phyloP scores from a whole-genome alignment of 1,284 basidiomycete species.

The Tilletia indica region DNA sequence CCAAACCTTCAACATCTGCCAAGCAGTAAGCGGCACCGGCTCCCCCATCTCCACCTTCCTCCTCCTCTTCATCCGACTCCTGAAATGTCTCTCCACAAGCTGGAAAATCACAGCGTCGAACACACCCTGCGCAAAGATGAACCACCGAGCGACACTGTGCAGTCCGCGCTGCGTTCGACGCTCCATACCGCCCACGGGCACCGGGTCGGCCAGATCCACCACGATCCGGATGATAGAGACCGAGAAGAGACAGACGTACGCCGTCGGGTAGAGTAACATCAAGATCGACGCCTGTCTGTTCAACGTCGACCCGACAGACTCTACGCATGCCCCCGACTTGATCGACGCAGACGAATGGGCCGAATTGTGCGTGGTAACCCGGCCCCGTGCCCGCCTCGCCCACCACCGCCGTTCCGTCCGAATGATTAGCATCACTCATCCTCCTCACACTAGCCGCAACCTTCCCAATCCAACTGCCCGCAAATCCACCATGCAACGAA shows the following conservation, averaged over 20 bases:
- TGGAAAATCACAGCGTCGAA: constrained; percentile 51
- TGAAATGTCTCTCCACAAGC: constrained; percentile 42
- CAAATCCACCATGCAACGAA: no score
- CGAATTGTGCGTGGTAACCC: neutral
- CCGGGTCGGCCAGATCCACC: constrained; percentile 34
- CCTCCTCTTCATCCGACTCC: constrained; percentile 39
- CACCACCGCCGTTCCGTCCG: no score
- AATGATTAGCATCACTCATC: no score
- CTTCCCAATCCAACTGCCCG: no score
- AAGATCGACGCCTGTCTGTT: constrained; percentile 45
- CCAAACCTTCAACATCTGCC: constrained; percentile 8
- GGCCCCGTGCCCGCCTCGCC: neutral
- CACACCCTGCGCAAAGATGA: constrained; percentile 47
- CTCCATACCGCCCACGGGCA: constrained; percentile 10
- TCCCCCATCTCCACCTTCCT: constrained; percentile 41
- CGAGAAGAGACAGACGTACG: constrained; percentile 41
- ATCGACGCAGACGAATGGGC: neutral
- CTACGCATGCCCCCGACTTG: constrained; percentile 30
- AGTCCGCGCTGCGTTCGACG: constrained; percentile 32
- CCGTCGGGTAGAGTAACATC: constrained; percentile 42
- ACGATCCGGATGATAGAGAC: constrained; percentile 40
- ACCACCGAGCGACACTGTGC: constrained; percentile 35
- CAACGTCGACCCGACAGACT: constrained; percentile 41
- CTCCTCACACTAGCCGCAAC: no score
- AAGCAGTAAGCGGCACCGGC: constrained; percentile 5